phyloP scores from a whole-genome alignment of 164 flowering plant species.

The Macadamia integrifolia region DNA sequence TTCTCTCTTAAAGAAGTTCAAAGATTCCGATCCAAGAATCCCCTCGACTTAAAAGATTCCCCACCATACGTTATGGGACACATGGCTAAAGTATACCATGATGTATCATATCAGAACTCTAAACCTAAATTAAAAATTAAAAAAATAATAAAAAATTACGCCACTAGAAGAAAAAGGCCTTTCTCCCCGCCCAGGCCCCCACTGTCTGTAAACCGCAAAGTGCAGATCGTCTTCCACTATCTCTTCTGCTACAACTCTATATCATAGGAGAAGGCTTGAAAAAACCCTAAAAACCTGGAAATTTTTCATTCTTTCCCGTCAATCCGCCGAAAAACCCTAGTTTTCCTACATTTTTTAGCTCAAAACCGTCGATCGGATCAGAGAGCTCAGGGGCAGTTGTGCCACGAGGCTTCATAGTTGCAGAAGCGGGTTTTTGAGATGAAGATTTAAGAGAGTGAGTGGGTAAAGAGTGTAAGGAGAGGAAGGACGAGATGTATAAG shows the following conservation, averaged over 20 bases:
- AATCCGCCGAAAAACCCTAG: neutral
- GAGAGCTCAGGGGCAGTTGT: neutral
- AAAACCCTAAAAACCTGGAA: neutral
- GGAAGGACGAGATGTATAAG: slow-evolving; percentile 65
- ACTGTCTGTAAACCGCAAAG: too few species aligned
- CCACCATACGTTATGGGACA: too few species aligned
- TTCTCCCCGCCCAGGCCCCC: neutral
- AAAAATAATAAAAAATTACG: neutral
- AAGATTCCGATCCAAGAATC: too few species aligned
- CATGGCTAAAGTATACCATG: too few species aligned
- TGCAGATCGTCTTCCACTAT: neutral
- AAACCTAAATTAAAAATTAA: neutral
- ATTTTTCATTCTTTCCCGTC: neutral
- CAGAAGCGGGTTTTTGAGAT: neutral
- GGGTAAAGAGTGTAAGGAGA: slow-evolving; percentile 5
- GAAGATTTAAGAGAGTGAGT: neutral
- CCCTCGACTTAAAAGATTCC: too few species aligned
- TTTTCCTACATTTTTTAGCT: slow-evolving; percentile 7
- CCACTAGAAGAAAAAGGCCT: neutral
- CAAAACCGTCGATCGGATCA: neutral
- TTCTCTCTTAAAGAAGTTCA: too few species aligned
- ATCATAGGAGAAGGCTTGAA: neutral
- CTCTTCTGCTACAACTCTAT: neutral
- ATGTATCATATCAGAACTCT: too few species aligned
- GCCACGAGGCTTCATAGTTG: neutral